Evolutionary conservation across 2,329 filamentous ascomycete species (phyloP).

Genomic region (Fusarium pseudoanthophilum): DNA sequence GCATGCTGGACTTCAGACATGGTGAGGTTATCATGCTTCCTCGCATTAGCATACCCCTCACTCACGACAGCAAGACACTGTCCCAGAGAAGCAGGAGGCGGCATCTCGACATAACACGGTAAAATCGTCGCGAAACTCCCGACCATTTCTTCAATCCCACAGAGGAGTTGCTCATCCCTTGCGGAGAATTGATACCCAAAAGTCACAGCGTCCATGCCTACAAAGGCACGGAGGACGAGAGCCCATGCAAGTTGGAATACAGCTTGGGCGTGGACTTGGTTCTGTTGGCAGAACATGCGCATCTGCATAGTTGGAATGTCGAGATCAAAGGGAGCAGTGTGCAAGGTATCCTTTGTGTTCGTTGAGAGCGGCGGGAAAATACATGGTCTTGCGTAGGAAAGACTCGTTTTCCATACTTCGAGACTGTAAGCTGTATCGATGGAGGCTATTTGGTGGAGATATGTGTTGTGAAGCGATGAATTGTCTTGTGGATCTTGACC

Average conservation of each 20-base stretch:
- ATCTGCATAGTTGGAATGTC: conserved; percentile 54
- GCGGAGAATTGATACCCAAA: conserved; percentile 64
- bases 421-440: conserved; percentile 50
- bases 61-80: conserved; percentile 49
- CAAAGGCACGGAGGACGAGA: conserved; percentile 65
- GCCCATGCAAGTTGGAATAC: conserved; percentile 70
- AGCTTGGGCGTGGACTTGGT: conserved; percentile 57
- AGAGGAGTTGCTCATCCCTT: conserved; percentile 55
- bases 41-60: conserved; percentile 38
- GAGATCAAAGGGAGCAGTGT: conserved; percentile 54
- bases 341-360: conserved; percentile 42
- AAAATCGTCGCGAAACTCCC: conserved; percentile 59
- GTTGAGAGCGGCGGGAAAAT: conserved; percentile 56
- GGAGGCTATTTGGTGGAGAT: conserved; percentile 43
- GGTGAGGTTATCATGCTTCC: conserved; percentile 57
- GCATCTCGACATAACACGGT: conserved; percentile 50
- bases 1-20: conserved; percentile 60
- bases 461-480: conserved; percentile 39
- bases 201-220: conserved; percentile 62
- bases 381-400: conserved; percentile 55
- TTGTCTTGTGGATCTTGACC: conserved; percentile 47
- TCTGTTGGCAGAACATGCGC: conserved; percentile 55
- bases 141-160: conserved; percentile 55
- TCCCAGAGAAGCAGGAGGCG: conserved; percentile 47
- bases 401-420: conserved; percentile 58